Percentiles rank a stretch among this genome's conserved stretches.
Evolutionary conservation across 1,284 basidiomycete species (phyloP).

Genomic region (Cystobasidium slooffiae): DNA sequence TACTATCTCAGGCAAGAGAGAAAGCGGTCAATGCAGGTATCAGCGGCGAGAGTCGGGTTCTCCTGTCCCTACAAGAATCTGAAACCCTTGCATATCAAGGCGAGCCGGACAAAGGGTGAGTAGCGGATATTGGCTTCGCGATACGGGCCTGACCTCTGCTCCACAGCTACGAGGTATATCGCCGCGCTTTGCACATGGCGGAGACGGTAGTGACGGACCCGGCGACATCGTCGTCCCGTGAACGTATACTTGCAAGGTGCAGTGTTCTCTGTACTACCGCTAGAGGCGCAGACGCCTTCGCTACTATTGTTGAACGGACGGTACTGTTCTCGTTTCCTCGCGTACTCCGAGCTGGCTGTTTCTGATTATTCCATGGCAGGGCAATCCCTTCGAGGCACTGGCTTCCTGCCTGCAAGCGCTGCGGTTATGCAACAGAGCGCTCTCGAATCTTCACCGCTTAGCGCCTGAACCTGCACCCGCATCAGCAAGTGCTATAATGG

Average conservation of each 20-base stretch:
- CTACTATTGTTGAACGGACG: conserved; percentile 58
- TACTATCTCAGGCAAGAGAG: conserved; percentile 66
- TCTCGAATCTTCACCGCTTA: conserved; percentile 71
- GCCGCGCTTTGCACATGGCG: conserved; percentile 60
- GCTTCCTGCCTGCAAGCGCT: conserved; percentile 71
- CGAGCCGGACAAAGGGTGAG: conserved; percentile 71
- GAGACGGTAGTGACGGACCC: conserved; percentile 56
- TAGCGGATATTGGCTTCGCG: conserved; percentile 7
- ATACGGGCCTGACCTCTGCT: conserved; percentile 42
- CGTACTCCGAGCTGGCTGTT: neutral
- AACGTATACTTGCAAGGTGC: conserved; percentile 67
- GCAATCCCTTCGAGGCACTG: conserved; percentile 68
- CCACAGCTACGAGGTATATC: conserved; percentile 62
- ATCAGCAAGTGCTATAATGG: too few relatives aligned
- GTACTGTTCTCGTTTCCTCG: neutral
- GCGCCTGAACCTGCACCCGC: conserved; percentile 49
- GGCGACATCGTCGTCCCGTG: conserved; percentile 66
- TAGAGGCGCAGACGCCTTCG: conserved; percentile 71
- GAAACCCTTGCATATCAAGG: conserved; percentile 65
- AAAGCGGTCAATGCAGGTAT: conserved; percentile 57
- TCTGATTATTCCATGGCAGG: conserved; percentile 59
- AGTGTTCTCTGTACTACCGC: conserved; percentile 59
- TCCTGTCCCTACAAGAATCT: conserved; percentile 69
- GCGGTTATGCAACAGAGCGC: conserved; percentile 77
- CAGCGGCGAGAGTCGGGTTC: conserved; percentile 55